phyloP scores from a whole-genome alignment of 1,284 basidiomycete genomes.

The Boletellus sp. region DNA sequence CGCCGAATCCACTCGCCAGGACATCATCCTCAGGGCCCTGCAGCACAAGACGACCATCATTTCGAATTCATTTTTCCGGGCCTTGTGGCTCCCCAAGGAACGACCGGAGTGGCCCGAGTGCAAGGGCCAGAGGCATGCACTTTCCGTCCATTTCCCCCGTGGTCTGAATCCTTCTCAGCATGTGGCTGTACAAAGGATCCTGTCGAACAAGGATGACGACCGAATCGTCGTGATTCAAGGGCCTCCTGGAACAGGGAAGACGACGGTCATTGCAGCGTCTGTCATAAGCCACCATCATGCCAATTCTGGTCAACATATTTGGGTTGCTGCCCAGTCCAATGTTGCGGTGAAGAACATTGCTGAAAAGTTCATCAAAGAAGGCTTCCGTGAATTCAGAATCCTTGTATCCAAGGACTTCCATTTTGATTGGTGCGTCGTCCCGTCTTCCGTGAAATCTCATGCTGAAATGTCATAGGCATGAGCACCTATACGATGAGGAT shows the following conservation, averaged over 20 bases:
- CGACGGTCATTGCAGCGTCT: slow-evolving; percentile 41
- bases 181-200: slow-evolving; percentile 36
- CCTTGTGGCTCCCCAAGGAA: slow-evolving; percentile 38
- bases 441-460: neutral
- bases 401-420: slow-evolving; percentile 45
- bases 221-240: slow-evolving; percentile 57
- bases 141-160: slow-evolving; percentile 1
- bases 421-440: slow-evolving; percentile 51
- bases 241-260: slow-evolving; percentile 45
- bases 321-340: slow-evolving; percentile 70
- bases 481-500: slow-evolving; percentile 54
- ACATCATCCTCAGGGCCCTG: slow-evolving; percentile 36
- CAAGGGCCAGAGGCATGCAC: neutral
- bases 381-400: slow-evolving; percentile 38
- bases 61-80: slow-evolving; percentile 42
- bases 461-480: slow-evolving; percentile 52
- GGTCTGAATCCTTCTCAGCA: slow-evolving; percentile 40
- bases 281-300: slow-evolving; percentile 40
- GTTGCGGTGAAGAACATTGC: slow-evolving; percentile 57
- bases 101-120: slow-evolving; percentile 11
- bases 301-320: slow-evolving; percentile 38
- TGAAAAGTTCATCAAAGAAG: slow-evolving; percentile 39
- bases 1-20: slow-evolving; percentile 39
- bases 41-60: slow-evolving; percentile 34
- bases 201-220: slow-evolving; percentile 34